phyloP scores from a whole-genome alignment of 345 rosid genomes.

The Laguncularia racemosa region DNA sequence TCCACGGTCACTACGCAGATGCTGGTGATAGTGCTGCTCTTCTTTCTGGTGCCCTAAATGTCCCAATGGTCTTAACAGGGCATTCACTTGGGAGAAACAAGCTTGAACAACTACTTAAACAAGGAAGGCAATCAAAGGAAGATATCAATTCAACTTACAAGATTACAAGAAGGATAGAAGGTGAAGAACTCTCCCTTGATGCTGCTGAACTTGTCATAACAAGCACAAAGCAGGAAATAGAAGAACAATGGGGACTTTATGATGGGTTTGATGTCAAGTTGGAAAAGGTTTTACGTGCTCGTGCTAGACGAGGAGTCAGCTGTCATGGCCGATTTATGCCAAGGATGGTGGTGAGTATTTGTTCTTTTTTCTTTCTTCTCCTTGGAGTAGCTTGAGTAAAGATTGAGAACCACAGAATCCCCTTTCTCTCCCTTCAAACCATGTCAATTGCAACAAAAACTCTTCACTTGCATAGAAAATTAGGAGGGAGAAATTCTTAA shows the following conservation, averaged over 20 bases:
- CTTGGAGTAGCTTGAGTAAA: neutral
- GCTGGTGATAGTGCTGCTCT: slow-evolving; percentile 94
- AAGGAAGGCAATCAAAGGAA: slow-evolving; percentile 82
- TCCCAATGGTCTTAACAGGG: slow-evolving; percentile 97
- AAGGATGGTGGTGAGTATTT: slow-evolving; percentile 69
- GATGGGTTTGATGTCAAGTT: slow-evolving; percentile 98
- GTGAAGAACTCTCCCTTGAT: slow-evolving; percentile 86
- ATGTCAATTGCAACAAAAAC: too few species aligned
- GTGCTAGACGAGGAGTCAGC: slow-evolving; percentile 82
- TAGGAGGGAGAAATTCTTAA: too few species aligned
- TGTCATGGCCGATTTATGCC: slow-evolving; percentile 98
- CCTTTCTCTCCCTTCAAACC: too few species aligned
- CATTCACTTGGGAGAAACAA: slow-evolving; percentile 98
- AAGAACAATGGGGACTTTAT: slow-evolving; percentile 98
- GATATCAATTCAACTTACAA: slow-evolving; percentile 90
- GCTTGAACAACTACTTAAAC: slow-evolving; percentile 92
- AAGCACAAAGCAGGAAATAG: slow-evolving; percentile 91
- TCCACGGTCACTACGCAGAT: slow-evolving; percentile 95
- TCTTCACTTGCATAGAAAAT: too few species aligned
- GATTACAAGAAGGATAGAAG: slow-evolving; percentile 93
- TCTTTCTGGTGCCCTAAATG: slow-evolving; percentile 88
- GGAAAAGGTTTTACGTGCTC: slow-evolving; percentile 86
- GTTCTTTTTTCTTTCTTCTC: slow-evolving; percentile 5
- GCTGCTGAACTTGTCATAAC: slow-evolving; percentile 97
- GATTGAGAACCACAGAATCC: neutral